Evolutionary conservation across 129 eudicot genomes (phyloP), one percentile per base, ranked within the genome.

Genomic region (Sambucus nigra): DNA sequence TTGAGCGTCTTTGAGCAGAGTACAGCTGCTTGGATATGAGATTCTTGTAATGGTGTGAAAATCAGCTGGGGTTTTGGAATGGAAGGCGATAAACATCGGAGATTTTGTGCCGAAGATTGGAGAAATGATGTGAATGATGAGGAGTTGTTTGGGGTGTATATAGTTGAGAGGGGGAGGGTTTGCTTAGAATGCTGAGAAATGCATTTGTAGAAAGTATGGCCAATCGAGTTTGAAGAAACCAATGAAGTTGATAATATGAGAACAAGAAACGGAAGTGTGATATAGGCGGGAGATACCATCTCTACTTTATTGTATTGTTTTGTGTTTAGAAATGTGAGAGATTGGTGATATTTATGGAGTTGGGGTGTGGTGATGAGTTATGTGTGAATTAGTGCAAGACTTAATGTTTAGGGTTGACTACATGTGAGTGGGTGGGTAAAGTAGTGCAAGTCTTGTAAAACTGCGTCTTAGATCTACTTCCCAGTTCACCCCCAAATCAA

Each of bases 1-100:
- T 78, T 70, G 1, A 76, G 68, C 60, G 65, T 63, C 53, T 58
- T 76, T 0, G 88, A 72, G 61, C 88, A 80, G 18, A 60, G 45
- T 45, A 80, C 72, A 12, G 82, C 88, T 1, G 80, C 70, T 59
- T 80, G 88, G 62, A 80, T 70, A 32, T 80, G 82, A 50, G 77
- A 39, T 72, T 76, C 77, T 10, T 68, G 60, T 14, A 63, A 57
- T 11, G 88, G 88, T 6, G 80, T 80, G 59, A 76, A 65, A 41
- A 80, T 80, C 9, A 80, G 69, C 35, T 69, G 57, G 18, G 88
- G 88, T 50, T 76, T 80, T 0, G 77, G 66, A 0, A 76, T 69
- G 16, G 74, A 67, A 0, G 94, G 40, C 27, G 59, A 62, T 47
- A 77, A 47, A 53, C 79, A 80, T 25, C 94, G 55, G 15, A 84